A percentile compares a stretch with the other conserved stretches of the same genome.
Conservation (phyloP, 1,284 basidiomycete species). For the Vanrija pseudolonga region DNA sequence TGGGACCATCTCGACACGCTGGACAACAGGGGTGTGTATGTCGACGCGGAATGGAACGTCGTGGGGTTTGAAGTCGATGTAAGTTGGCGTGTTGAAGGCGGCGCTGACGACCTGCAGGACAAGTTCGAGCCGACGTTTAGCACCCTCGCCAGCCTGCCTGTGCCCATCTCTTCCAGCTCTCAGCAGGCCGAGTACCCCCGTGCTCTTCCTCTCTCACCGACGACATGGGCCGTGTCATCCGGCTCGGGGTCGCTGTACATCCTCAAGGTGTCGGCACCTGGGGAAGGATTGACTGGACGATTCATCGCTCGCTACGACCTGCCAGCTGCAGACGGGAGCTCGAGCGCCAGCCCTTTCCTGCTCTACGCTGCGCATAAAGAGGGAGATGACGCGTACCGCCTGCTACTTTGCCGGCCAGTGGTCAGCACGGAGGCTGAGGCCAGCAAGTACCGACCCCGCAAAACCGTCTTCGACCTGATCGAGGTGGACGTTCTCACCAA, state of each 20-base stretch:
- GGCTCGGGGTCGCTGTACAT: slow-evolving; percentile 69
- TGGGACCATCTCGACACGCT: slow-evolving; percentile 72
- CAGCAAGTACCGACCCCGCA: slow-evolving; percentile 16
- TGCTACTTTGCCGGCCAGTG: slow-evolving; percentile 16
- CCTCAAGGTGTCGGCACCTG: slow-evolving; percentile 43
- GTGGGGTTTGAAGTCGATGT: slow-evolving; percentile 59
- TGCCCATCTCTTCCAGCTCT: slow-evolving; percentile 44
- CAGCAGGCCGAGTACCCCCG: slow-evolving; percentile 70
- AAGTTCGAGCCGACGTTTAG: slow-evolving; percentile 57
- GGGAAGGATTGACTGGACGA: slow-evolving; percentile 39
- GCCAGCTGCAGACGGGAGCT: slow-evolving; percentile 17
- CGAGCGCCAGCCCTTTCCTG: slow-evolving; percentile 54
- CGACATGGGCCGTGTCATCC: slow-evolving; percentile 62
- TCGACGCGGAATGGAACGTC: slow-evolving; percentile 66
- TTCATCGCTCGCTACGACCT: slow-evolving; percentile 60
- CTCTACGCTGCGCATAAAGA: slow-evolving; percentile 24
- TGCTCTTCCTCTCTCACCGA: slow-evolving; percentile 57
- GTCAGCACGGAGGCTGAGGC: slow-evolving; percentile 12
- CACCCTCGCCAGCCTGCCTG: slow-evolving; percentile 61
- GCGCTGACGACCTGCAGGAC: slow-evolving; percentile 49
- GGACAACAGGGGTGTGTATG: slow-evolving; percentile 57
- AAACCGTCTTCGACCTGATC: slow-evolving; percentile 32
- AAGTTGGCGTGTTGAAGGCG: too few relatives aligned
- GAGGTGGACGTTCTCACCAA: slow-evolving; percentile 27
- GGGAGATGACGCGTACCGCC: slow-evolving; percentile 9